Conservation (phyloP, 345 rosid genomes). For the Nephelium lappaceum region DNA sequence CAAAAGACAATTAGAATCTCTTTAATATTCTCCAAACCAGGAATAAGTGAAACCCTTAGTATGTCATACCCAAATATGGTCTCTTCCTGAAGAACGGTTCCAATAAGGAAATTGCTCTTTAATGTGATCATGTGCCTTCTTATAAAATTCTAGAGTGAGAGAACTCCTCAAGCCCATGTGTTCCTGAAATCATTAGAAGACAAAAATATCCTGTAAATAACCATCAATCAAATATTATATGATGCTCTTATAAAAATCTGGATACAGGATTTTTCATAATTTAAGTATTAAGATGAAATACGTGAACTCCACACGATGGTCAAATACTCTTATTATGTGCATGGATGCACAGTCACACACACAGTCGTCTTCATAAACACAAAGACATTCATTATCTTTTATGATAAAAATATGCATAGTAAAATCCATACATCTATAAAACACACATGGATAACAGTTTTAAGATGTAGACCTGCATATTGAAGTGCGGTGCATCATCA, state of each 20-base stretch:
- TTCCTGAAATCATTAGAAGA: conserved; percentile 49
- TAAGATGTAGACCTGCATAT: conserved; percentile 55
- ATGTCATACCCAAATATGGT: conserved; percentile 88
- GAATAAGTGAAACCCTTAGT: conserved; percentile 17
- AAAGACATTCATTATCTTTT: conserved; percentile 1
- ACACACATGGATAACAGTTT: background rate
- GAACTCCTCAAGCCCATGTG: conserved; percentile 87
- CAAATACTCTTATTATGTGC: background rate
- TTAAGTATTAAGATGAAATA: background rate
- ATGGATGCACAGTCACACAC: background rate
- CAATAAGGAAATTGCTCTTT: conserved; percentile 72
- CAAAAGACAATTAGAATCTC: background rate
- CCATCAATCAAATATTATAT: background rate
- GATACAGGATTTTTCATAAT: background rate
- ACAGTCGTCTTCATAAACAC: background rate
- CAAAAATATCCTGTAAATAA: background rate
- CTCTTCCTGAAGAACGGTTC: conserved; percentile 88
- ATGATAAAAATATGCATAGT: background rate
- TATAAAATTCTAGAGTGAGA: conserved; percentile 82
- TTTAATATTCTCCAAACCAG: background rate
- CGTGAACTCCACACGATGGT: background rate
- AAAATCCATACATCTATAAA: background rate
- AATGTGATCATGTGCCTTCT: conserved; percentile 73
- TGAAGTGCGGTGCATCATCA: conserved; percentile 89
- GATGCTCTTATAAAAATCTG: background rate